Percentiles rank a stretch among this genome's conserved stretches.
These are phyloP conservation scores for Metarhizium guizhouense DNA, from an alignment of 2,329 filamentous ascomycete genomes.

Conservation along the genomic window DNA sequence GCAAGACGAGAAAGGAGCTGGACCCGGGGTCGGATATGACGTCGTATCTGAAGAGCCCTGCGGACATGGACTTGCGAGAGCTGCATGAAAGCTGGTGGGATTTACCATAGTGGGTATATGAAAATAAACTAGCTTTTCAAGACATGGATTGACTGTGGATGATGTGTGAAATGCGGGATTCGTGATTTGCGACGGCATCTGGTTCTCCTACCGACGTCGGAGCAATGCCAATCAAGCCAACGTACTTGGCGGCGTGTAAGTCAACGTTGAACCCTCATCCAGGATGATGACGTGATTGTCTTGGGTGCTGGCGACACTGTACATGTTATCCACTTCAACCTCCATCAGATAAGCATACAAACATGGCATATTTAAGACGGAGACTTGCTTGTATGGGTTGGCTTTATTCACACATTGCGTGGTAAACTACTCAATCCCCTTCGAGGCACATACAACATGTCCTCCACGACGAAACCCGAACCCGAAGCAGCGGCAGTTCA, in stretches of 20 bases:
- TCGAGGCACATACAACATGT: neutral
- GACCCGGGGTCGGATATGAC: constrained; percentile 51
- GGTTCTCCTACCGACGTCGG: neutral
- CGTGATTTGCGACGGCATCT: neutral
- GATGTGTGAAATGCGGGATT: neutral
- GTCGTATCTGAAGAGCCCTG: constrained; percentile 48
- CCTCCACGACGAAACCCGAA: neutral
- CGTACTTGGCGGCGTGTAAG: constrained; percentile 7
- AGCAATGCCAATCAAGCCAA: neutral
- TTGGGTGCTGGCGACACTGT: neutral
- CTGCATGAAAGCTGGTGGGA: constrained; percentile 61
- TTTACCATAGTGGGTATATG: neutral
- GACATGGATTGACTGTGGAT: neutral
- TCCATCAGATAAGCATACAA: neutral
- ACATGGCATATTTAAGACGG: neutral
- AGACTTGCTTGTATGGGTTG: neutral
- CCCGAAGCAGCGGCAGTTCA: neutral
- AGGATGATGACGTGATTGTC: neutral
- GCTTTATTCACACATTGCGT: neutral
- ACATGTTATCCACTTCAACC: neutral
- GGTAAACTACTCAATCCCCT: neutral
- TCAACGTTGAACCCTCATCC: constrained; percentile 20
- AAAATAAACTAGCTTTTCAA: neutral
- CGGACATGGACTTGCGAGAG: constrained; percentile 49
- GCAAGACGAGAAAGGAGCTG: constrained; percentile 51